Percentiles rank a stretch among this genome's conserved stretches.
phyloP scores from a whole-genome alignment of 1,139 yeast species.

The Nakaseomyces delphensis region DNA sequence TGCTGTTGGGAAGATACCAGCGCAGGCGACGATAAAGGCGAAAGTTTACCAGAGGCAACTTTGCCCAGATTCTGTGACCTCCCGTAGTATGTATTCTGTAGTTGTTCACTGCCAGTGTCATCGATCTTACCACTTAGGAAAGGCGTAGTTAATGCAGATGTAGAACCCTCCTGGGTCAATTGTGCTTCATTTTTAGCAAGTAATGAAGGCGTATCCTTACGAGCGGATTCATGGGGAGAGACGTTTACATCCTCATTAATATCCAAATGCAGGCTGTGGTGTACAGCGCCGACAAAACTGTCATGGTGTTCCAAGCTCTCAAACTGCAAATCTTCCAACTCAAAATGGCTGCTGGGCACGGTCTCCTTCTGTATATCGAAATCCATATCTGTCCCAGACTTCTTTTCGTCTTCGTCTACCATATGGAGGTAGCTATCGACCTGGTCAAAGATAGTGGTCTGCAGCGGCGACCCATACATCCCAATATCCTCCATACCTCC shows the following conservation, averaged over 20 bases:
- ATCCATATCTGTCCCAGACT: background rate
- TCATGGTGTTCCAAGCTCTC: background rate
- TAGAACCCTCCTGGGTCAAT: constrained; percentile 2
- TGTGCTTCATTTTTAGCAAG: constrained; percentile 1
- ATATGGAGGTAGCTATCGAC: constrained; percentile 5
- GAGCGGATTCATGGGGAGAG: background rate
- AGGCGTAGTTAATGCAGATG: constrained; percentile 1
- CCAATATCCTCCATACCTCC: constrained; percentile 5
- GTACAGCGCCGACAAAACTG: background rate
- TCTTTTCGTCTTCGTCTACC: constrained; percentile 4
- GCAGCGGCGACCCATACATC: constrained; percentile 4
- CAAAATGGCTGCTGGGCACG: background rate
- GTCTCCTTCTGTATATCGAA: constrained; percentile 1
- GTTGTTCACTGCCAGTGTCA: background rate
- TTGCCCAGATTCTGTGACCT: background rate
- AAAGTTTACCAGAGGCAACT: constrained; percentile 9
- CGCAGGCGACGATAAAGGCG: constrained; percentile 28
- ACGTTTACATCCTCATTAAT: background rate
- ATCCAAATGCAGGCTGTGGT: constrained; percentile 3
- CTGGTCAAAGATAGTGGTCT: constrained; percentile 4
- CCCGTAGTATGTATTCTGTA: background rate
- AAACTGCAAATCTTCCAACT: background rate
- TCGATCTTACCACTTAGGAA: constrained; percentile 3
- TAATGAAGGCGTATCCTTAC: background rate
- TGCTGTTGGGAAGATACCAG: constrained; percentile 17